Conservation (phyloP, 139 green algal genomes). For the Micractinium sp. region DNA sequence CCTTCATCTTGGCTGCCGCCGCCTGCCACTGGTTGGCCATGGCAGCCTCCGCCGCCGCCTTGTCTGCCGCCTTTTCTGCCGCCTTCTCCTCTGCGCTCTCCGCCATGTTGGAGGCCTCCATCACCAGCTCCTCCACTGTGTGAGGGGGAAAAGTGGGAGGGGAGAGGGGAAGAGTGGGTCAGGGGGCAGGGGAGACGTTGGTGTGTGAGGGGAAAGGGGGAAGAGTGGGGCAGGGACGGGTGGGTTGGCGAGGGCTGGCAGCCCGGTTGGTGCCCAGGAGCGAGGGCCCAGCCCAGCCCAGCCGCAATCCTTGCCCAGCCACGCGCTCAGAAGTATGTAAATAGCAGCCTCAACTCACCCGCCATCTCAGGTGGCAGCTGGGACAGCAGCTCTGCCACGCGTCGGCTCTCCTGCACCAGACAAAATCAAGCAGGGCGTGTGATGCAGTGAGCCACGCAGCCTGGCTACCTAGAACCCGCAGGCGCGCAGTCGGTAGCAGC, state of each 20-base stretch:
- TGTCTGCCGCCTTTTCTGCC: background rate
- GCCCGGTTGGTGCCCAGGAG: too few species aligned
- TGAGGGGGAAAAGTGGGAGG: background rate
- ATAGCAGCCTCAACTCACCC: background rate
- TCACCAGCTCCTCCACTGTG: slow-evolving; percentile 10
- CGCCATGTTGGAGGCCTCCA: background rate
- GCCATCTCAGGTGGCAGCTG: slow-evolving; percentile 13
- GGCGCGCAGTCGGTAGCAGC: too few species aligned
- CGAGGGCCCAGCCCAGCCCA: too few species aligned
- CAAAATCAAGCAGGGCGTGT: too few species aligned
- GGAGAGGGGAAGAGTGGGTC: too few species aligned
- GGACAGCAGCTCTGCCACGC: slow-evolving; percentile 8
- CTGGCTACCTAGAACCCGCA: too few species aligned
- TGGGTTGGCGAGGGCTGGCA: too few species aligned
- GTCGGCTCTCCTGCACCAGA: background rate
- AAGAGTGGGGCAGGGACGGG: too few species aligned
- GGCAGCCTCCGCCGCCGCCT: background rate
- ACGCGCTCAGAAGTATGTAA: background rate
- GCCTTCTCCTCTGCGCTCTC: background rate
- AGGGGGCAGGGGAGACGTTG: too few species aligned
- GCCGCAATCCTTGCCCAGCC: too few species aligned
- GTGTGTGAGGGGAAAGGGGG: too few species aligned
- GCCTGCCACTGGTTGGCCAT: background rate
- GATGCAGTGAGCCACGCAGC: too few species aligned
- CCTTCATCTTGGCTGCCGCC: background rate